Conservation (phyloP, 179 eudicot genomes). For the Actinidia arguta region DNA sequence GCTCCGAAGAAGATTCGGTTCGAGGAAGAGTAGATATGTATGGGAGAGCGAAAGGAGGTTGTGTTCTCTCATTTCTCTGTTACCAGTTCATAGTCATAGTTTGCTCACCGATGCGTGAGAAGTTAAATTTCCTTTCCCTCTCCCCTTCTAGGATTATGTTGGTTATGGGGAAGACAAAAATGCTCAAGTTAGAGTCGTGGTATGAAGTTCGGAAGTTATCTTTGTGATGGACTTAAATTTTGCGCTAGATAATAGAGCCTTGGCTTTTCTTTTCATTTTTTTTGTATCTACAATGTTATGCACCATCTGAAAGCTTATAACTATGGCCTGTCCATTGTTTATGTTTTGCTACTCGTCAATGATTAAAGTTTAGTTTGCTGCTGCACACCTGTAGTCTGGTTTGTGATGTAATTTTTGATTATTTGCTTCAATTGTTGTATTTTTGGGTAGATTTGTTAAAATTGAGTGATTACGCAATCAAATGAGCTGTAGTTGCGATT, state of each 20-base stretch:
- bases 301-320: too few relatives aligned
- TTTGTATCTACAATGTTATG: too few relatives aligned
- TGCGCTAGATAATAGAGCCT: neutral
- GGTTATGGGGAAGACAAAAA: neutral
- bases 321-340: too few relatives aligned
- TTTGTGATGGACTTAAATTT: neutral
- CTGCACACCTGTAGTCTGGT: too few relatives aligned
- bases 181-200: neutral
- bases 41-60: neutral
- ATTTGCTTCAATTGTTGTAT: too few relatives aligned
- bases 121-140: neutral
- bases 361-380: too few relatives aligned
- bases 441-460: too few relatives aligned
- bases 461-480: too few relatives aligned
- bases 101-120: neutral
- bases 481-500: too few relatives aligned
- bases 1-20: constrained; percentile 74
- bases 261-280: too few relatives aligned
- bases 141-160: neutral
- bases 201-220: neutral
- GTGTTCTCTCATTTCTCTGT: neutral
- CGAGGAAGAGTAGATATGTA: constrained; percentile 21
- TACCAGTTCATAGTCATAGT: neutral
- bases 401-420: too few relatives aligned
- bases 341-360: too few relatives aligned